phyloP scores from a whole-genome alignment of 1,284 basidiomycete genomes.

The Gastroboletus turbinatus region DNA sequence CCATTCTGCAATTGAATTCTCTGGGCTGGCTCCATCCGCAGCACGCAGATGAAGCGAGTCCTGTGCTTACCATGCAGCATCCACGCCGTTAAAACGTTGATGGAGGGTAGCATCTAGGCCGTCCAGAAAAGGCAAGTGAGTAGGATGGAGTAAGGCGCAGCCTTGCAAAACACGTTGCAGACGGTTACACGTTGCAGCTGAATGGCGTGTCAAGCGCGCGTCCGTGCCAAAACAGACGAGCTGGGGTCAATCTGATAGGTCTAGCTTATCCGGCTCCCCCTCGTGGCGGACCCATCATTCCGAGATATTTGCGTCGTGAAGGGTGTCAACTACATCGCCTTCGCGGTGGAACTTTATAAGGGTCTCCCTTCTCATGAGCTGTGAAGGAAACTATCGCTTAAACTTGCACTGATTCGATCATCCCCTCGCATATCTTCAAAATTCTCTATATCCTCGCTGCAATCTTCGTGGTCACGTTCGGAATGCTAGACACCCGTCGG shows the following conservation, averaged over 20 bases:
- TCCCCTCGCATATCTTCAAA: constrained; percentile 17
- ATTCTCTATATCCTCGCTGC: constrained; percentile 30
- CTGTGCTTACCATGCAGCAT: constrained; percentile 27
- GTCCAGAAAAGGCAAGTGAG: constrained; percentile 31
- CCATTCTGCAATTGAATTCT: constrained; percentile 1
- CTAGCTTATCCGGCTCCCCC: constrained; percentile 8
- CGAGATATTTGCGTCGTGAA: constrained; percentile 17
- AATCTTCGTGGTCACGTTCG: constrained; percentile 24
- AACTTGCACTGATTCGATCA: constrained; percentile 14
- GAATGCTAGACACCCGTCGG: constrained; percentile 36
- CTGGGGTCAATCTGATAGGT: constrained; percentile 5
- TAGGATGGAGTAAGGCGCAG: constrained; percentile 25
- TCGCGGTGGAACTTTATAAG: constrained; percentile 27
- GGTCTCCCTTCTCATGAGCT: constrained; percentile 15
- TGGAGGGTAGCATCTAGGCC: constrained; percentile 9
- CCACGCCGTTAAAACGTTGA: constrained; percentile 18
- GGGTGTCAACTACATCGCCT: constrained; percentile 29
- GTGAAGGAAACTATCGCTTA: constrained; percentile 14
- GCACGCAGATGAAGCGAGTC: constrained; percentile 6
- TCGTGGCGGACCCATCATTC: constrained; percentile 23
- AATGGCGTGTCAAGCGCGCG: constrained; percentile 13
- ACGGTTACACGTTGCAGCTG: constrained; percentile 19
- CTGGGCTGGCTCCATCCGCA: neutral
- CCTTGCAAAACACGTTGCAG: constrained; percentile 27
- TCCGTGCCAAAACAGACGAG: constrained; percentile 10